A percentile compares a stretch with the other conserved stretches of the same genome.
These are phyloP conservation scores for Globomyces sp. DNA, from an alignment of 371 early-diverging fungal species.

Conservation along the genomic window DNA sequence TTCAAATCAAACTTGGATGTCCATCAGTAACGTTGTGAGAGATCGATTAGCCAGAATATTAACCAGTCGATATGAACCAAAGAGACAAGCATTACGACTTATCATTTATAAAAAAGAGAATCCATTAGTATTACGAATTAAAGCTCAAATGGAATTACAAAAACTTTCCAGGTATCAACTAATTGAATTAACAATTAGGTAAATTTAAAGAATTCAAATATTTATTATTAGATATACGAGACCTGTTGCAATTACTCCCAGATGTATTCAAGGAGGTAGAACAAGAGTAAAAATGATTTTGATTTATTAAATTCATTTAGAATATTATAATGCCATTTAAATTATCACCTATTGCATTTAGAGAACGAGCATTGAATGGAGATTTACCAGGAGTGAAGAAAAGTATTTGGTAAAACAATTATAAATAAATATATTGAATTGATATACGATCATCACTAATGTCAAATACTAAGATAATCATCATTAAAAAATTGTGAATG, in stretches of 20 bases:
- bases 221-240: background rate
- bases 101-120: slow-evolving; percentile 8
- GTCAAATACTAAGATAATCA: too few relatives aligned
- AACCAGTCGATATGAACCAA: background rate
- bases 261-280: slow-evolving; percentile 14
- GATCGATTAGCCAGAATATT: slow-evolving; percentile 1
- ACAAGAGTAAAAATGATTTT: background rate
- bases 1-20: slow-evolving; percentile 8
- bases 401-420: slow-evolving; percentile 1
- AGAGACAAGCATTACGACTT: slow-evolving; percentile 9
- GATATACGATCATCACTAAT: too few relatives aligned
- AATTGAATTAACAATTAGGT: too few relatives aligned
- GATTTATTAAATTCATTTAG: background rate
- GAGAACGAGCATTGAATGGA: slow-evolving; percentile 1
- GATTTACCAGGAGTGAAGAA: slow-evolving; percentile 9
- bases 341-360: slow-evolving; percentile 11
- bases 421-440: too few relatives aligned
- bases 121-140: slow-evolving; percentile 8
- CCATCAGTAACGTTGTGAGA: background rate
- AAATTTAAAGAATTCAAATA: too few relatives aligned
- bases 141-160: slow-evolving; percentile 12
- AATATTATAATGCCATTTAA: slow-evolving; percentile 12
- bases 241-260: slow-evolving; percentile 1
- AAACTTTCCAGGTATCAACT: background rate
- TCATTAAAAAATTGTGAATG: too few relatives aligned